Evolutionary conservation across 768 basidiomycete genomes (phyloP).

Genomic region (Serpula lacrymans): DNA sequence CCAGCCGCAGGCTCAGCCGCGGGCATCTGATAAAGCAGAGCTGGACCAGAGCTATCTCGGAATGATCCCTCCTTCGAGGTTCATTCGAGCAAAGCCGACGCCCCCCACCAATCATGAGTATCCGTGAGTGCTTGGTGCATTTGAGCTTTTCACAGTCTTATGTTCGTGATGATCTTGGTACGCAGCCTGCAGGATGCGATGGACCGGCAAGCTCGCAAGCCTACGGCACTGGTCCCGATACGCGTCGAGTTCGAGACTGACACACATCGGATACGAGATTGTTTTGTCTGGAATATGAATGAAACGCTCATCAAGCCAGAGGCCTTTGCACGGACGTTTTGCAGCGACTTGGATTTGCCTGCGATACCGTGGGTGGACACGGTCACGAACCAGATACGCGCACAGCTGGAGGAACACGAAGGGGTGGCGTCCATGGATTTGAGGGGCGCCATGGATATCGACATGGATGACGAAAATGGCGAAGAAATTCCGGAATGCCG

Average conservation of each 20-base stretch:
- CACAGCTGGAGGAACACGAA: slow-evolving; percentile 89
- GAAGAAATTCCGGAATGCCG: slow-evolving; percentile 75
- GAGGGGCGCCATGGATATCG: slow-evolving; percentile 46
- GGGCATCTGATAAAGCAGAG: slow-evolving; percentile 46
- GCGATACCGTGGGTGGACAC: slow-evolving; percentile 64
- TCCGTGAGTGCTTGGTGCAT: slow-evolving; percentile 51
- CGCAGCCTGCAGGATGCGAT: slow-evolving; percentile 63
- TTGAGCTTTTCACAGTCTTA: slow-evolving; percentile 1
- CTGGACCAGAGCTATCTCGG: slow-evolving; percentile 90
- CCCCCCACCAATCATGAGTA: slow-evolving; percentile 66
- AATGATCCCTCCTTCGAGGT: slow-evolving; percentile 73
- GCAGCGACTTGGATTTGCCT: slow-evolving; percentile 82
- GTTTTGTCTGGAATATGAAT: slow-evolving; percentile 93
- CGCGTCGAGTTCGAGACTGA: slow-evolving; percentile 95
- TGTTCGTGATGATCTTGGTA: slow-evolving; percentile 2
- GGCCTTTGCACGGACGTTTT: slow-evolving; percentile 82
- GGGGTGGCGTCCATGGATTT: slow-evolving; percentile 77
- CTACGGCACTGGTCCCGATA: slow-evolving; percentile 75
- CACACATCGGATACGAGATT: slow-evolving; percentile 87
- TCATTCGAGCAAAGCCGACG: slow-evolving; percentile 61
- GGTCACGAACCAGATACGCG: slow-evolving; percentile 81
- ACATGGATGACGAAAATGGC: slow-evolving; percentile 33
- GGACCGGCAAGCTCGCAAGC: slow-evolving; percentile 54
- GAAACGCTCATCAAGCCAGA: slow-evolving; percentile 86
- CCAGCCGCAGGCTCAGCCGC: slow-evolving; percentile 30